Conservation (phyloP, 192 early-diverging fungal genomes). For the Spinellus fusiger region DNA sequence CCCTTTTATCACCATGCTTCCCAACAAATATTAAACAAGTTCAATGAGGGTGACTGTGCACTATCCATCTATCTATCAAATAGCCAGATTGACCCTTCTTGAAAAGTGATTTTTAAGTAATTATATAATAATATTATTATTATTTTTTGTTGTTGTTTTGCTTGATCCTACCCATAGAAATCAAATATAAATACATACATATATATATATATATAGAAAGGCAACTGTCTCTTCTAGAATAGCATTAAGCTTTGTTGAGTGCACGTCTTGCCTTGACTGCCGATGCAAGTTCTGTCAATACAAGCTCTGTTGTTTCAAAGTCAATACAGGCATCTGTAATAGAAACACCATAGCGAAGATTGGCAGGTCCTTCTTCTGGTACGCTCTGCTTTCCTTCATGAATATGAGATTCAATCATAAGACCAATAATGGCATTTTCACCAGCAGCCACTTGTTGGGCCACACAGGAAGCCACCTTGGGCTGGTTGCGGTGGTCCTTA, state of each 20-base stretch:
- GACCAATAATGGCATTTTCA: constrained; percentile 63
- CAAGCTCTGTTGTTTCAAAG: constrained; percentile 75
- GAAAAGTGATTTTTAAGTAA: too few species aligned
- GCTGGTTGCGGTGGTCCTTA: constrained; percentile 88
- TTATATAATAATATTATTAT: too few species aligned
- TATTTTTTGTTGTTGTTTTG: too few species aligned
- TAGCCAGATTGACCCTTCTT: too few species aligned
- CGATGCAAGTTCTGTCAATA: constrained; percentile 71
- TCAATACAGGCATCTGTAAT: constrained; percentile 94
- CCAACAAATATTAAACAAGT: too few species aligned
- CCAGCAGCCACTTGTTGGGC: constrained; percentile 69
- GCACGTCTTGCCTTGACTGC: constrained; percentile 66
- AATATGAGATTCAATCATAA: constrained; percentile 95
- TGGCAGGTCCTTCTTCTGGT: constrained; percentile 55
- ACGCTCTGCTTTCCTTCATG: constrained; percentile 86
- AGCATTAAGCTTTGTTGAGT: not conserved
- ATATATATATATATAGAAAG: not conserved
- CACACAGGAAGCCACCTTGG: constrained; percentile 61
- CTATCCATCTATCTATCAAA: too few species aligned
- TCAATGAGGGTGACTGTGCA: too few species aligned
- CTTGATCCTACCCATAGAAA: too few species aligned
- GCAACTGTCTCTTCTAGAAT: too few species aligned
- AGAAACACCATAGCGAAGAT: constrained; percentile 79
- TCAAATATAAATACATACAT: not conserved
- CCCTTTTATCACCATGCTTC: too few species aligned